Base-by-base conservation (phyloP, 192 early-diverging fungal species). In the Backusella luteola region DNA sequence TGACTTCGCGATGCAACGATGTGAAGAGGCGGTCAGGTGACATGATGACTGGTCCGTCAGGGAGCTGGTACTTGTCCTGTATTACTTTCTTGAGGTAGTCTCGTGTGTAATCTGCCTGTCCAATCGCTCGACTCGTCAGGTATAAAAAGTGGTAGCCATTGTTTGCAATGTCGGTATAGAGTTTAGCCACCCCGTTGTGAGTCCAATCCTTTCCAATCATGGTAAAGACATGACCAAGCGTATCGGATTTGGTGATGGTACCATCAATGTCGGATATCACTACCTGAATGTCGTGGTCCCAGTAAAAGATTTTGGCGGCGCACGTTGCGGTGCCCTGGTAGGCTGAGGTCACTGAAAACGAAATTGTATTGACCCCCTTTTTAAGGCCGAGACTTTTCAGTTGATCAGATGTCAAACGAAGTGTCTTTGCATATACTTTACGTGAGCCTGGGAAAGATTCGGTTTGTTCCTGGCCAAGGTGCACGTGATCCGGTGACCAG, bases 151-250 rank as follows among this genome's bases (percentile, higher is more conserved):
- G 89, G 83, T 98, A 99, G 32, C 96, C 96, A 77, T 99, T 99
- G 75, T 90, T 94, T 53, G 82, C 83, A 75, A 99, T 96, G 78
- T 96, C 96, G 6, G 96, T 97, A 79, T 97, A 99, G 46, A 99
- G 87, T 82, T 96, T 97, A 59, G 98, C 98, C 23, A 99, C 96
- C 32, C 98, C 98, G 19, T 88, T 89, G 83, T 99, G 98, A 1
- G 97, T 99, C 98, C 98, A 99, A 81, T 99, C 98, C 83, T 91
- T 92, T 59, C 98, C 98, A 39, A 98, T 94, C 93, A 97, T 97
- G 44, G 96, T 96, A 84, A 97, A 98, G 15, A 99, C 87, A 77
- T 99, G 98, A 15, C 98, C 98, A 35, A 99, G 85, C 1, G 93
- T 96, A 80, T 99, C 98, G 0, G 96, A 97, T 84, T 98, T 98